Percentiles rank a stretch among this genome's conserved stretches.
Evolutionary conservation across 768 basidiomycete species (phyloP).

Genomic region (Lentinula guzmanii): DNA sequence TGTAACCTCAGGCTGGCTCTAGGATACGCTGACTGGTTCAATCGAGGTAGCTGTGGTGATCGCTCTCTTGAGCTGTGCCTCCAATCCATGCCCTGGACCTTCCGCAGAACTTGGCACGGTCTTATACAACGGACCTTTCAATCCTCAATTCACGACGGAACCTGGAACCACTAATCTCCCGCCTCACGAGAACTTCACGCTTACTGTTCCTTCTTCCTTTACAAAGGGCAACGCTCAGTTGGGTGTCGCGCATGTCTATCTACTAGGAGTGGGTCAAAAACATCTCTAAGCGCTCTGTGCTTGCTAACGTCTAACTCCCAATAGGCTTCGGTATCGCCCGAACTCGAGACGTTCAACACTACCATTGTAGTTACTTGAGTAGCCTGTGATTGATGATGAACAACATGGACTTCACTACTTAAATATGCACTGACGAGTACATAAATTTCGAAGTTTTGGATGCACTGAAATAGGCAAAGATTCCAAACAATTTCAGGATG

Average conservation of each 20-base stretch:
- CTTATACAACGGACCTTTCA: conserved; percentile 30
- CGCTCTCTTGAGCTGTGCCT: conserved; percentile 16
- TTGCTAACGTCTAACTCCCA: background rate
- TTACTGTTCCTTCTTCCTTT: conserved; percentile 22
- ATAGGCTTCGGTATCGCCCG: background rate
- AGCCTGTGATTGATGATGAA: background rate
- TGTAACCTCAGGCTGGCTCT: background rate
- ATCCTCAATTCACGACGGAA: background rate
- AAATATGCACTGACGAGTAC: no score
- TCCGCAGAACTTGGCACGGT: conserved; percentile 21
- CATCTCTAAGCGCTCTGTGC: background rate
- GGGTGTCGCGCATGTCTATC: conserved; percentile 21
- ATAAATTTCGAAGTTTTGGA: no score
- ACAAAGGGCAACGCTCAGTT: conserved; percentile 20
- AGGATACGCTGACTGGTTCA: conserved; percentile 15
- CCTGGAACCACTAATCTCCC: conserved; percentile 4
- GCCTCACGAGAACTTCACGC: conserved; percentile 33
- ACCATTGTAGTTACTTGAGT: background rate
- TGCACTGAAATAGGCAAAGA: no score
- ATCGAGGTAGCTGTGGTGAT: conserved; percentile 25
- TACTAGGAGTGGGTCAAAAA: conserved; percentile 27
- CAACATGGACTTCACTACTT: background rate
- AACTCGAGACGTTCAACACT: conserved; percentile 1
- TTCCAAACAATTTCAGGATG: no score
- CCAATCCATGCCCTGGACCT: background rate